Conservation (phyloP, 768 basidiomycete genomes). For the Termitomyces titanicus region DNA sequence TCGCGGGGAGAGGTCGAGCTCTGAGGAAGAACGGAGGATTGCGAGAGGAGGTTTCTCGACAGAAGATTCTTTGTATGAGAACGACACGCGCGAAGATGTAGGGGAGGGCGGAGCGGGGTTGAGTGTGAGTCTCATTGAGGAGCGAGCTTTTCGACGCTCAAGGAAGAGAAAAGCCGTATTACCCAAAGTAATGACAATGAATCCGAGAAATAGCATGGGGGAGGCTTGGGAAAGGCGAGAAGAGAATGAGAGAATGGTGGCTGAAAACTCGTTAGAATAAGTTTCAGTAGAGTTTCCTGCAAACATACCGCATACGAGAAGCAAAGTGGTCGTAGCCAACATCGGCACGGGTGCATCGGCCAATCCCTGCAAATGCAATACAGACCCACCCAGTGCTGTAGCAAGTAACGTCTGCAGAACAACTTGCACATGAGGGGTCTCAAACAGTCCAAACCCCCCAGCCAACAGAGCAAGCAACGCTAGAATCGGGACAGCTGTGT, state of each 20-base stretch:
- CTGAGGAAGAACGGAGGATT: background rate
- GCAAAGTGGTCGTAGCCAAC: slow-evolving; percentile 3
- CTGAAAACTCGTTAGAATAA: background rate
- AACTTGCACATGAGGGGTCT: slow-evolving; percentile 1
- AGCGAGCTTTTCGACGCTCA: background rate
- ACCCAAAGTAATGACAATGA: slow-evolving; percentile 3
- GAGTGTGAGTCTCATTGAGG: background rate
- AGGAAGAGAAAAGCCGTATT: slow-evolving; percentile 2
- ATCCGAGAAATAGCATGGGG: slow-evolving; percentile 7
- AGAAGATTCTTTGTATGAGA: background rate
- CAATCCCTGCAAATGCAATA: slow-evolving; percentile 10
- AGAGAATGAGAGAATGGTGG: slow-evolving; percentile 11
- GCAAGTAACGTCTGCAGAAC: slow-evolving; percentile 9
- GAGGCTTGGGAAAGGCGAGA: slow-evolving; percentile 6
- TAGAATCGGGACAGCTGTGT: slow-evolving; percentile 10
- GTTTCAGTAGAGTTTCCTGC: background rate
- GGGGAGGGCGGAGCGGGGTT: background rate
- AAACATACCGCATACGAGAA: slow-evolving; percentile 8
- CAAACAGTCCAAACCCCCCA: slow-evolving; percentile 4
- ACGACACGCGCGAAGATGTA: background rate
- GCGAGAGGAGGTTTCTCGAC: slow-evolving; percentile 1
- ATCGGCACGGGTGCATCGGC: background rate
- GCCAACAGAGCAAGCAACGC: slow-evolving; percentile 7
- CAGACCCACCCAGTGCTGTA: slow-evolving; percentile 3
- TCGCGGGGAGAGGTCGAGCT: background rate